These are phyloP conservation scores for Sporobolomyces pararoseus DNA, from an alignment of 768 basidiomycete species.

Conservation along the genomic window DNA sequence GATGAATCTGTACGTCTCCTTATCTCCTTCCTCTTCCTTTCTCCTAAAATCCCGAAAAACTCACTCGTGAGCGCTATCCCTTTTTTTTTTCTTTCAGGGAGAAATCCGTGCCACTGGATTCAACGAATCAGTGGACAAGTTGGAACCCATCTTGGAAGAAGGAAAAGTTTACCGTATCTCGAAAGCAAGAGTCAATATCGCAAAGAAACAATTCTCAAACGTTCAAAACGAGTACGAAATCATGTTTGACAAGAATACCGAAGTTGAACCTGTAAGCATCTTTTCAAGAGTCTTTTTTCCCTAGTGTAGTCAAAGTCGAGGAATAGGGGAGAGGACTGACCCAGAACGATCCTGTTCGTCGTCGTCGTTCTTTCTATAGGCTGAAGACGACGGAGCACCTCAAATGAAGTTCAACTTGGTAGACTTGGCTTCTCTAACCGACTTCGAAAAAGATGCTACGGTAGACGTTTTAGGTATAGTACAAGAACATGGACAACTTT, in stretches of 20 bases:
- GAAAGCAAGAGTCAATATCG: constrained; percentile 84
- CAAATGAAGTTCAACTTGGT: constrained; percentile 80
- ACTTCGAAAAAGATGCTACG: constrained; percentile 68
- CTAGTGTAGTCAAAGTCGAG: too few species aligned
- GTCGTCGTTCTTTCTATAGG: constrained; percentile 55
- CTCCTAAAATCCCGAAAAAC: background rate
- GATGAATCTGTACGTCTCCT: constrained; percentile 70
- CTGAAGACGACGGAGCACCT: constrained; percentile 75
- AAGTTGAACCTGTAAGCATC: constrained; percentile 72
- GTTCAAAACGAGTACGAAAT: constrained; percentile 90
- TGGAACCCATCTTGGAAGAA: constrained; percentile 81
- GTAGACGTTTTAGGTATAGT: constrained; percentile 83
- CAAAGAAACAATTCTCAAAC: constrained; percentile 94
- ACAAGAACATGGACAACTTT: constrained; percentile 67
- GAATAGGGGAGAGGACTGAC: too few species aligned
- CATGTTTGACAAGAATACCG: constrained; percentile 73
- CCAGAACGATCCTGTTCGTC: background rate
- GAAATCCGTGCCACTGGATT: constrained; percentile 84
- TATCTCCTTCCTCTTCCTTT: background rate
- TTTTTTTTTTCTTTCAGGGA: constrained; percentile 44
- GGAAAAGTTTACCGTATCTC: constrained; percentile 89
- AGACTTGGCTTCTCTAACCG: constrained; percentile 60
- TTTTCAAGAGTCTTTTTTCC: too few species aligned
- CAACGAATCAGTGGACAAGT: constrained; percentile 74
- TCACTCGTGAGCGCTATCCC: background rate